phyloP scores from a whole-genome alignment of 768 basidiomycete species.

The Terana coerulea region DNA sequence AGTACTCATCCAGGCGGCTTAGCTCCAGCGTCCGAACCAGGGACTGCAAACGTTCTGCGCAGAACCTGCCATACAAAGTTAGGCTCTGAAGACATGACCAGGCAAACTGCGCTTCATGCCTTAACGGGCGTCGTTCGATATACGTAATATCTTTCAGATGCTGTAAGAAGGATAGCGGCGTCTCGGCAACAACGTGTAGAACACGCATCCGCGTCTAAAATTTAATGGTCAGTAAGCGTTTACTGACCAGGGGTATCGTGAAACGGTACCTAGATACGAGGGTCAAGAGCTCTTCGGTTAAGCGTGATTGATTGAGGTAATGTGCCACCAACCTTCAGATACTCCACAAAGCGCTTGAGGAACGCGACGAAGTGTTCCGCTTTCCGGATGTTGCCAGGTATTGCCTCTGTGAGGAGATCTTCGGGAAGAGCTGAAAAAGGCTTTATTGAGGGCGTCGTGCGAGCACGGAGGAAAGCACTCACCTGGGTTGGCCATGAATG shows the following conservation, averaged over 20 bases:
- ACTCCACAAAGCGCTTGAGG: conserved; percentile 96
- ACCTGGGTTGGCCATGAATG: conserved; percentile 89
- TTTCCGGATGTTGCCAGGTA: conserved; percentile 97
- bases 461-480: conserved; percentile 17
- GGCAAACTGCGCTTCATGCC: conserved; percentile 45
- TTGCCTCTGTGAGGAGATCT: conserved; percentile 90
- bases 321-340: conserved; percentile 71
- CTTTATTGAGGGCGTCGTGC: conserved; percentile 4
- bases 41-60: conserved; percentile 92
- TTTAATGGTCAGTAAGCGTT: neutral
- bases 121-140: conserved; percentile 89
- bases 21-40: conserved; percentile 91
- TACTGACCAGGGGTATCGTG: neutral
- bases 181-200: conserved; percentile 98
- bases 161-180: conserved; percentile 93
- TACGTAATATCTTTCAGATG: conserved; percentile 99
- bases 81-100: neutral
- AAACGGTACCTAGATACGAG: neutral
- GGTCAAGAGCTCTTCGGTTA: neutral
- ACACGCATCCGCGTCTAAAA: conserved; percentile 95
- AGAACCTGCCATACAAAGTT: conserved; percentile 59
- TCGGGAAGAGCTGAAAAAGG: conserved; percentile 73
- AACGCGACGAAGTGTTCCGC: conserved; percentile 99
- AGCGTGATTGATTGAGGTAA: neutral
- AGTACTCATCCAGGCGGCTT: conserved; percentile 85